Conservation (phyloP, 1,284 basidiomycete genomes). For the Thecaphora thlaspeos region DNA sequence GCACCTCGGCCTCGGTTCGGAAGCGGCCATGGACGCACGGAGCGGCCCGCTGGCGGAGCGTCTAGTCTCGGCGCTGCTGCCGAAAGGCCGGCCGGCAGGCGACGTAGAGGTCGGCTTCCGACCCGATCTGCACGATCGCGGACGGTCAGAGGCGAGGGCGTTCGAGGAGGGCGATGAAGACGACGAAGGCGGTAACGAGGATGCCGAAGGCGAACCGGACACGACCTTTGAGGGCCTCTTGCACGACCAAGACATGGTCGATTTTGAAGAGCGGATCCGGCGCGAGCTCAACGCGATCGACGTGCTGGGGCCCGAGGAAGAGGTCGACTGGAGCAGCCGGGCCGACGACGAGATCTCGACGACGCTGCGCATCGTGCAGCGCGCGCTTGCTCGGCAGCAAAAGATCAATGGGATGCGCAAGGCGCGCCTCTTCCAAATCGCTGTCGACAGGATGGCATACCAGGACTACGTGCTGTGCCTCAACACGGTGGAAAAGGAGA, state of each 20-base stretch:
- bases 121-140: no score
- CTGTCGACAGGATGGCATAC: conserved; percentile 82
- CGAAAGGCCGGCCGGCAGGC: conserved; percentile 3
- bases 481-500: conserved; percentile 52
- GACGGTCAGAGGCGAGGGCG: no score
- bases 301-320: conserved; percentile 61
- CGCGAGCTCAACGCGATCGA: conserved; percentile 63
- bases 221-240: conserved; percentile 15
- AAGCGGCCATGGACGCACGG: conserved; percentile 38
- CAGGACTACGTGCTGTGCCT: conserved; percentile 61
- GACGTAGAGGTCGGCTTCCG: not conserved
- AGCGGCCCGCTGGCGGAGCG: conserved; percentile 48
- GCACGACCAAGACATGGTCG: conserved; percentile 60
- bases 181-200: conserved; percentile 20
- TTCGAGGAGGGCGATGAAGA: not conserved
- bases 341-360: conserved; percentile 86
- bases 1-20: conserved; percentile 37
- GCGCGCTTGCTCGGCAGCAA: conserved; percentile 73
- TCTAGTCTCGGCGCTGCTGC: conserved; percentile 39
- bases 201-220: conserved; percentile 32
- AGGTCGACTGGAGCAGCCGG: conserved; percentile 46
- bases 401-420: conserved; percentile 80
- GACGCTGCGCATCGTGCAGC: conserved; percentile 82
- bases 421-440: conserved; percentile 70
- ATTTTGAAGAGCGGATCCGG: conserved; percentile 63